Evolutionary conservation across 2,329 filamentous ascomycete genomes (phyloP), one percentile per base, ranked within the genome.

Genomic region (Apiospora pterosperma): DNA sequence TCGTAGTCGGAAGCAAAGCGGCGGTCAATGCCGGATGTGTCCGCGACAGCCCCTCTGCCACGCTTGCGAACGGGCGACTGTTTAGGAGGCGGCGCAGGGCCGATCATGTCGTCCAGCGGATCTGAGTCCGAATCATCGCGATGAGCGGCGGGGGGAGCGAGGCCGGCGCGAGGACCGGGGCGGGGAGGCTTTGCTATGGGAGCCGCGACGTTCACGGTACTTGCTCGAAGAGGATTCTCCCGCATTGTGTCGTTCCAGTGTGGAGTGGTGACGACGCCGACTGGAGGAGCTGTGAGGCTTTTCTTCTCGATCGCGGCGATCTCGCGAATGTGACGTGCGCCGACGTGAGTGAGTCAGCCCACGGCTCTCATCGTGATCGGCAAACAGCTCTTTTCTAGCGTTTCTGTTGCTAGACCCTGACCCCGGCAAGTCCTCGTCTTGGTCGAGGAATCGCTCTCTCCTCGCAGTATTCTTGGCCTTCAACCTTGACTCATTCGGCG

Each of bases 41-140:
- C 84, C 5, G 84, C 80, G 42, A 86, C 82, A 16, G 86, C 86
- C 41, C 93, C 93, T 42, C 93, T 87, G 11, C 93, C 93, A 34
- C 92, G 88, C n/a, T 82, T 79, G 63, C 79, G 84, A 36, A 87
- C 73, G 36, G 74, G 76, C 4, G 80, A 39, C 71, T 58, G 23
- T 39, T 74, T 68, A 4, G 77, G 78, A 23, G 83, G 83, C 34
- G 89, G 88, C 10, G 86, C 88, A 1, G 93, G 93, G 0, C 93
- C 94, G 38, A 97, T 89, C 23, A 95, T 80, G 4, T 90, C 87
- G 64, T 93, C 89, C 4, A 93, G 79, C 1, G 92, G 89, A 73
- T 96, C 92, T 0, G 91, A 93, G 42, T 82, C 81, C n/a, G 78
- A 77, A 5, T 75, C 71, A 4, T 64, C 42, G 2, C 72, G 63